Evolutionary conservation across 257 asterid species (phyloP).

Genomic region (Lavandula angustifolia): DNA sequence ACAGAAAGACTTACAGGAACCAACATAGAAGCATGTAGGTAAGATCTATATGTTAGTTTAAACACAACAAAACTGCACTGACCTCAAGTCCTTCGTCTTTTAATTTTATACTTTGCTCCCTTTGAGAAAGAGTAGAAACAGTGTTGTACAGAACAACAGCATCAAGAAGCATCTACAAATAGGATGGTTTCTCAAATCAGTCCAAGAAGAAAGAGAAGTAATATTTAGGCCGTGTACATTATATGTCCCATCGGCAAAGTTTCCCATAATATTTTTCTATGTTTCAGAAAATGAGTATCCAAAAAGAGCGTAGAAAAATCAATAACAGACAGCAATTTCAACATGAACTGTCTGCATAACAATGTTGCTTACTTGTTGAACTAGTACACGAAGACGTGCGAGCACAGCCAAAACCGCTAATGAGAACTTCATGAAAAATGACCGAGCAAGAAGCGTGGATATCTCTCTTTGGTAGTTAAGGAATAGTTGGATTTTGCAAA

Average conservation of each 20-base stretch:
- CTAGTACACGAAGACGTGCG: slow-evolving; percentile 79
- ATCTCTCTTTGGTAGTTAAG: slow-evolving; percentile 71
- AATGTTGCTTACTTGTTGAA: slow-evolving; percentile 72
- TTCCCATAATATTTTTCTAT: neutral
- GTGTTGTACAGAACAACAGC: slow-evolving; percentile 61
- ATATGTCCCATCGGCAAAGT: neutral
- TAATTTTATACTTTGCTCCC: slow-evolving; percentile 67
- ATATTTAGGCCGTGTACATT: neutral
- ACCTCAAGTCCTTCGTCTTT: slow-evolving; percentile 84
- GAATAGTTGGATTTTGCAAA: slow-evolving; percentile 13
- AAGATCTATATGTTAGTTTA: neutral
- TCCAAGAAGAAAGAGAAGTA: neutral
- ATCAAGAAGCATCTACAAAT: slow-evolving; percentile 75
- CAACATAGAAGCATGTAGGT: neutral
- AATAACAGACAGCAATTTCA: slow-evolving; percentile 5
- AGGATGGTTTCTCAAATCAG: neutral
- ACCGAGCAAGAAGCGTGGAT: slow-evolving; percentile 81
- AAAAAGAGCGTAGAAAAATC: neutral
- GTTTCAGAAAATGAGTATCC: neutral
- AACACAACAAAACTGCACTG: slow-evolving; percentile 18
- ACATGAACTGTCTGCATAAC: neutral
- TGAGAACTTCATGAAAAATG: slow-evolving; percentile 88
- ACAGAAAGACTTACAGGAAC: neutral
- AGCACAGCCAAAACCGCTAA: slow-evolving; percentile 74
- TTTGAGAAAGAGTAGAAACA: slow-evolving; percentile 66